Percentiles rank a stretch among this genome's conserved stretches.
These are phyloP conservation scores for Collybiopsis confluens DNA, from an alignment of 768 basidiomycete species.

Conservation along the genomic window DNA sequence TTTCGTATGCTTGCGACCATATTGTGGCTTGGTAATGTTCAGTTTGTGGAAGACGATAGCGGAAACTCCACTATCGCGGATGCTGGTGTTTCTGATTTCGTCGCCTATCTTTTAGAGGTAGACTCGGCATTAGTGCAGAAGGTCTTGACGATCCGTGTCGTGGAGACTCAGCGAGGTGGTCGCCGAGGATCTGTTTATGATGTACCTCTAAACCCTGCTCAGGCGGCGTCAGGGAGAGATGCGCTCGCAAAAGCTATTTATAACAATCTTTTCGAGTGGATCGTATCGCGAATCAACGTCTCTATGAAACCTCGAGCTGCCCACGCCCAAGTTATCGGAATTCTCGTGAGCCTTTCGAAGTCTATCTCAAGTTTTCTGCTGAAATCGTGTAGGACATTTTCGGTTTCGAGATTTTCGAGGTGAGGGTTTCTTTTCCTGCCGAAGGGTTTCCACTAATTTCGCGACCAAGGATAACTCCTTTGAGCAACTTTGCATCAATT, in stretches of 20 bases:
- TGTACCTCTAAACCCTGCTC: slow-evolving; percentile 89
- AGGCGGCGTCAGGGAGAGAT: slow-evolving; percentile 85
- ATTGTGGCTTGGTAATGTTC: slow-evolving; percentile 95
- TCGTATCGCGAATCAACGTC: slow-evolving; percentile 90
- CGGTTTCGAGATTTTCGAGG: slow-evolving; percentile 98
- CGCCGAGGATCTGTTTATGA: slow-evolving; percentile 95
- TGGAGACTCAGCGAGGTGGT: slow-evolving; percentile 93
- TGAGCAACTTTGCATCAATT: slow-evolving; percentile 99
- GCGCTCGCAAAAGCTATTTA: slow-evolving; percentile 95
- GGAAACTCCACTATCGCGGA: slow-evolving; percentile 83
- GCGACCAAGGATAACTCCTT: slow-evolving; percentile 80
- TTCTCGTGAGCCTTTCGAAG: slow-evolving; percentile 54
- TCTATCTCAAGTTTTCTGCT: background rate
- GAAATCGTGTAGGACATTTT: slow-evolving; percentile 75
- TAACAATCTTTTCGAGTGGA: slow-evolving; percentile 99
- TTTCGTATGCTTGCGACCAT: slow-evolving; percentile 89
- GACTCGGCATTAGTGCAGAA: slow-evolving; percentile 80
- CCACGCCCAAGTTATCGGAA: slow-evolving; percentile 83
- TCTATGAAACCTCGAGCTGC: slow-evolving; percentile 88
- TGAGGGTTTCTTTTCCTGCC: slow-evolving; percentile 21
- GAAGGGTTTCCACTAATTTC: slow-evolving; percentile 1
- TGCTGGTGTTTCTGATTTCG: slow-evolving; percentile 87
- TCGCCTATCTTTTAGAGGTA: slow-evolving; percentile 90
- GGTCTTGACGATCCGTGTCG: slow-evolving; percentile 74
- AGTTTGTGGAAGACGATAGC: slow-evolving; percentile 84